Evolutionary conservation across 495 filamentous ascomycete species (phyloP), one percentile per base, ranked within the genome.

Genomic region (Talaromyces thailandensis): DNA sequence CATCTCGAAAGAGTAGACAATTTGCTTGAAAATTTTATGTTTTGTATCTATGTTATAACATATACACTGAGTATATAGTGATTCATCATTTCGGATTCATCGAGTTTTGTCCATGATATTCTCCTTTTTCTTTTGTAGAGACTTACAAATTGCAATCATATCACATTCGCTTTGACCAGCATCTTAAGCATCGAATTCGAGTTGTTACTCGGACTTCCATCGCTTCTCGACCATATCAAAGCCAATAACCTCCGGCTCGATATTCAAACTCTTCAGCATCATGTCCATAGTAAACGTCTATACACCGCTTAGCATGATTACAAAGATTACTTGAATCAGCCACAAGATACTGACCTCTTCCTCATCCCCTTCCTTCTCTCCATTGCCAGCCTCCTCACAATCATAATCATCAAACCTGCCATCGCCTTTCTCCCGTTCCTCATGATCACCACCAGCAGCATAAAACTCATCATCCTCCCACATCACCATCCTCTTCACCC

Each of bases 261-360:
- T 82, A 66, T 88, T 85, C 23, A 90, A 72, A 50, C 76, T 85
- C 64, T 80, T 80, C 4, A 91, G 76, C 88, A 91, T 90, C 78
- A 83, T 83, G 43, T 80, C 83, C 84, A 91, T 88, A 4, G 86
- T 88, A 66, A 90, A 89, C 9, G 78, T 79, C 82, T 84, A 53
- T 58, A 62, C 65, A 32, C 9, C 9, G 24, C 14, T 12, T 51
- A 71, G 18, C 21, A 26, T 11, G 12, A 52, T 57, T 8, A 35
- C 31, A 35, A 9, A 8, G 6, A 35, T 37, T 23, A 9, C 26
- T 2, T 2, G 7, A 21, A 37, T 73, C 67, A 9, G 71, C 66
- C 63, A 69, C 67, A 23, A 63, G 63, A 60, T 66, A 68, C 69
- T 56, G 65, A 79, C 76, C 71, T 80, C 77, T n/a, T 64, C 66